Evolutionary conservation across 495 filamentous ascomycete species (phyloP).

Genomic region (Aspergillus ellipticus): DNA sequence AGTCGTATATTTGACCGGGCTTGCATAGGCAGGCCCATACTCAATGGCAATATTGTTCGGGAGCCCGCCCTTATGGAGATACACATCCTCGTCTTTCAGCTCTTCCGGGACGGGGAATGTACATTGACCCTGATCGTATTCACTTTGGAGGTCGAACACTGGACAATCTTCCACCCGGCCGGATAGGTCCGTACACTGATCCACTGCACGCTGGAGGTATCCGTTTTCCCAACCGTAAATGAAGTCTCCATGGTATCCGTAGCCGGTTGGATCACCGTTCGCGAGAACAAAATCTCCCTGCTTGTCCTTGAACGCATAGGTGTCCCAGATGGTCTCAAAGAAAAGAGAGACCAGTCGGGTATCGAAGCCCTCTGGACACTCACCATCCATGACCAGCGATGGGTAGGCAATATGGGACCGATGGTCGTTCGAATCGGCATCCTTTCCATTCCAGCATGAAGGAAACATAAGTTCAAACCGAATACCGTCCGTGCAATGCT

Average conservation of each 20-base stretch:
- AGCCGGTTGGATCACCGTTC: slow-evolving; percentile 80
- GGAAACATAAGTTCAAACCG: slow-evolving; percentile 86
- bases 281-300: slow-evolving; percentile 74
- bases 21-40: slow-evolving; percentile 50
- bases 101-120: slow-evolving; percentile 44
- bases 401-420: slow-evolving; percentile 77
- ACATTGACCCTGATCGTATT: slow-evolving; percentile 36
- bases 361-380: slow-evolving; percentile 71
- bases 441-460: slow-evolving; percentile 82
- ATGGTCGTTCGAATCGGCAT: slow-evolving; percentile 58
- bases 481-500: slow-evolving; percentile 70
- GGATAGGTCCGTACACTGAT: slow-evolving; percentile 47
- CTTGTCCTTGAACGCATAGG: slow-evolving; percentile 60
- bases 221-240: slow-evolving; percentile 71
- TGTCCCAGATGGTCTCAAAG: slow-evolving; percentile 86
- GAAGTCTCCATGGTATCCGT: slow-evolving; percentile 83
- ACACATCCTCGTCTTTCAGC: slow-evolving; percentile 36
- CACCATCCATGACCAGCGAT: slow-evolving; percentile 65
- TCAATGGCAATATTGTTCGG: slow-evolving; percentile 51
- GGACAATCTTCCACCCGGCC: slow-evolving; percentile 54
- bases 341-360: slow-evolving; percentile 70
- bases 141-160: slow-evolving; percentile 54
- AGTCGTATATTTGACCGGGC: slow-evolving; percentile 18
- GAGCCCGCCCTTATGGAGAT: slow-evolving; percentile 38
- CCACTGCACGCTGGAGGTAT: slow-evolving; percentile 39